These are phyloP conservation scores for Saksenaea oblongispora DNA, from an alignment of 371 early-diverging fungal species.

Conservation along the genomic window DNA sequence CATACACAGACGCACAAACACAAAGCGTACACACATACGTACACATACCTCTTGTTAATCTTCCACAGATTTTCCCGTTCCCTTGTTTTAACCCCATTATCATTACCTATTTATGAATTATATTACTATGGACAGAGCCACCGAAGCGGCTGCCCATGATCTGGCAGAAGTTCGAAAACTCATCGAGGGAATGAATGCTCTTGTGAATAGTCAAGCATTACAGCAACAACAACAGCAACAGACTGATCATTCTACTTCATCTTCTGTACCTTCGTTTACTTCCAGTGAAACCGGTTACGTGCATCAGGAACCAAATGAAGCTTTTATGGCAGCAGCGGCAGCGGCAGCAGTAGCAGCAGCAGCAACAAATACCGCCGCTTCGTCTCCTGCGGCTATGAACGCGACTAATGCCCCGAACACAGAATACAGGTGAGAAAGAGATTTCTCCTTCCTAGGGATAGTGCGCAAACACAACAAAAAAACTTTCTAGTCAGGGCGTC, in stretches of 20 bases:
- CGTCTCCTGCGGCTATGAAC: neutral
- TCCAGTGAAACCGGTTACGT: constrained; percentile 1
- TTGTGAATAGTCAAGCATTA: constrained; percentile 37
- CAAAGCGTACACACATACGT: neutral
- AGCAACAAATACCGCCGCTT: neutral
- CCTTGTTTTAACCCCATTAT: neutral
- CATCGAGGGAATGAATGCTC: constrained; percentile 53
- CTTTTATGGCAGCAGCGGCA: constrained; percentile 20
- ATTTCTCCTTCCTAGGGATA: neutral
- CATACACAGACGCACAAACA: neutral
- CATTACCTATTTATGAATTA: constrained; percentile 8
- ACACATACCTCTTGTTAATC: neutral
- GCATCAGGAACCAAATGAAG: constrained; percentile 12
- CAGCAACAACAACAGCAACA: constrained; percentile 37
- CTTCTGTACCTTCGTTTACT: constrained; percentile 9
- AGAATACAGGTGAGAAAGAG: neutral
- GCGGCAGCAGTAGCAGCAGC: constrained; percentile 23
- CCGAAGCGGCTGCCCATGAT: constrained; percentile 54
- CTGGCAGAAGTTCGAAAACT: constrained; percentile 53
- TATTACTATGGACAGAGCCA: constrained; percentile 43
- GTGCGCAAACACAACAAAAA: constrained; percentile 1
- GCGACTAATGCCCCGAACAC: neutral
- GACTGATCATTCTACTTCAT: constrained; percentile 6
- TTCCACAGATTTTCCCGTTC: neutral
- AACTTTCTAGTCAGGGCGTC: constrained; percentile 28